phyloP scores from a whole-genome alignment of 1,284 basidiomycete species.

The Moesziomyces globuligerus region DNA sequence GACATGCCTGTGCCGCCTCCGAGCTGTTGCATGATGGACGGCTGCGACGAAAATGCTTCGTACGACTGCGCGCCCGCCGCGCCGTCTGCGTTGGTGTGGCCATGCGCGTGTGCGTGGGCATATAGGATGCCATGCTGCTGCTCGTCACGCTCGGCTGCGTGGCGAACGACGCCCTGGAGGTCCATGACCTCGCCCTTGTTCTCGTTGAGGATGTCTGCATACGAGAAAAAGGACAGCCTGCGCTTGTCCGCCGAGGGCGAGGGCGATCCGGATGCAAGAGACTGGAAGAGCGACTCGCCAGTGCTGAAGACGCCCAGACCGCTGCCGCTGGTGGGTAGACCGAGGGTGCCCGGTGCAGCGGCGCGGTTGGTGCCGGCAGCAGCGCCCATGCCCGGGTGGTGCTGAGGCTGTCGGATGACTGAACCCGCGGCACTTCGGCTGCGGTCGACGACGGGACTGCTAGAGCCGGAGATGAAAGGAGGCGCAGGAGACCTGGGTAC shows the following conservation, averaged over 20 bases:
- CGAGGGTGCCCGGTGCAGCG: conserved; percentile 17
- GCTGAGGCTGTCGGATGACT: conserved; percentile 28
- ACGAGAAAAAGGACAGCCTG: conserved; percentile 62
- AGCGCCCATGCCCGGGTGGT: conserved; percentile 27
- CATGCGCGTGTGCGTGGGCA: conserved; percentile 4
- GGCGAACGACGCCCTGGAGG: conserved; percentile 46
- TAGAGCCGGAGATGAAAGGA: conserved; percentile 17
- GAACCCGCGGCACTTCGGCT: conserved; percentile 18
- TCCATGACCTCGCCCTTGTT: conserved; percentile 57
- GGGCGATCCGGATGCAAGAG: conserved; percentile 40
- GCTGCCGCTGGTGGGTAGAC: conserved; percentile 23
- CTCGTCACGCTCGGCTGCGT: conserved; percentile 46
- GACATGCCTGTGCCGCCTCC: conserved; percentile 34
- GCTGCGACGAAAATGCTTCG: conserved; percentile 32
- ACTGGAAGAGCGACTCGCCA: conserved; percentile 32
- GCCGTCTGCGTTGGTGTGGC: not conserved
- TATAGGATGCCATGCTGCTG: conserved; percentile 43
- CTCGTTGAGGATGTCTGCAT: conserved; percentile 63
- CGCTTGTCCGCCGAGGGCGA: conserved; percentile 51
- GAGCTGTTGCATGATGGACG: conserved; percentile 47
- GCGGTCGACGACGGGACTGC: conserved; percentile 33
- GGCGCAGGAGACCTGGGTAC: conserved; percentile 39
- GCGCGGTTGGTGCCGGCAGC: conserved; percentile 13
- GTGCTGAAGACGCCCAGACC: conserved; percentile 47
- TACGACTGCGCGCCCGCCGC: conserved; percentile 14